A percentile compares a stretch with the other conserved stretches of the same genome.
phyloP scores from a whole-genome alignment of 805 yeast species.

The Ogataea wickerhamii region DNA sequence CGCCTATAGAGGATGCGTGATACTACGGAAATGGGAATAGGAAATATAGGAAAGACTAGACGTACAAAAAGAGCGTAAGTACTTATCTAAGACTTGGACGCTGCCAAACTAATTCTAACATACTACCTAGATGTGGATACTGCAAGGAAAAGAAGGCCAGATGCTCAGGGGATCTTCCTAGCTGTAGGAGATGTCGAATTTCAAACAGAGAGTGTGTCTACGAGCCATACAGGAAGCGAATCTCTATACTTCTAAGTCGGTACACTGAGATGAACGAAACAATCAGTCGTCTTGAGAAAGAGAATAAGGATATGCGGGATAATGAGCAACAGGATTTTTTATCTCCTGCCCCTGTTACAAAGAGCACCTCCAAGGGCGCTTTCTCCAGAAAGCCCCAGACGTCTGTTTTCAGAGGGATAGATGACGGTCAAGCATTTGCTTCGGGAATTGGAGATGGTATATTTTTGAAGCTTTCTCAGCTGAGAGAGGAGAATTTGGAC shows the following conservation, averaged over 20 bases:
- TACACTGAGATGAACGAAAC: conserved; percentile 19
- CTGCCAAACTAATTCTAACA: conserved; percentile 6
- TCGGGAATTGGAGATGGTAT: conserved; percentile 2
- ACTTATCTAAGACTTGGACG: neutral
- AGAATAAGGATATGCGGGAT: conserved; percentile 6
- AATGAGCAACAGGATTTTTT: neutral
- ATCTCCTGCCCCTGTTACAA: neutral
- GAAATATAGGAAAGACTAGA: neutral
- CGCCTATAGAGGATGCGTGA: too few relatives aligned
- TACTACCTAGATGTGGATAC: conserved; percentile 16
- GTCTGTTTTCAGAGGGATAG: conserved; percentile 1
- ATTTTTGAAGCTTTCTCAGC: conserved; percentile 1
- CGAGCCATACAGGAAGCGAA: conserved; percentile 21
- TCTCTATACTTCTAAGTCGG: conserved; percentile 19
- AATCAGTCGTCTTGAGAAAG: conserved; percentile 13
- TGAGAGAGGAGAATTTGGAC: conserved; percentile 3
- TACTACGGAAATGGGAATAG: neutral
- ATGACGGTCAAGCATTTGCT: conserved; percentile 6
- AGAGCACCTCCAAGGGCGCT: neutral
- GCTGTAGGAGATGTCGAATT: conserved; percentile 17
- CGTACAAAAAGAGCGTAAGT: conserved; percentile 4
- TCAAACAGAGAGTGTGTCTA: conserved; percentile 18
- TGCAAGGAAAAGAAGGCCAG: conserved; percentile 23
- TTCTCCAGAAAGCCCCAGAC: neutral
- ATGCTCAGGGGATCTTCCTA: conserved; percentile 26